Evolutionary conservation across 108 stramenopile genomes (phyloP).

Genomic region (Pinguiococcus pyrenoidosus): DNA sequence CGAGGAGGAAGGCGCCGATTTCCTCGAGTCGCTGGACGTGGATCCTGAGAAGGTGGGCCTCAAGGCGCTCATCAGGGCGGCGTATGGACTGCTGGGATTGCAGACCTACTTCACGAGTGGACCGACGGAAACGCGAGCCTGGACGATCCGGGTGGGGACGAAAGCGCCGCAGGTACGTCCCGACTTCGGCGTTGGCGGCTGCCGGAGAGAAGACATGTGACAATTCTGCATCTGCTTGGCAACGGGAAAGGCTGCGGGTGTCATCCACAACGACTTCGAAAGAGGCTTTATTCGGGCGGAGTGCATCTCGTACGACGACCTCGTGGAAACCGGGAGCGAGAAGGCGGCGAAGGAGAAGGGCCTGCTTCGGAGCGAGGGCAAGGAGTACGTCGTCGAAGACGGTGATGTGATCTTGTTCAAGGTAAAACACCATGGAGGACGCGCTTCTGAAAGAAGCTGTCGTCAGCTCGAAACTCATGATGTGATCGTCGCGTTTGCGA

Average conservation of each 20-base stretch:
- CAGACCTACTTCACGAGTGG: slow-evolving; percentile 93
- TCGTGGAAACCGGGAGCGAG: slow-evolving; percentile 74
- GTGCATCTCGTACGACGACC: slow-evolving; percentile 77
- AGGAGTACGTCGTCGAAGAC: slow-evolving; percentile 93
- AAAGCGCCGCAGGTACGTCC: slow-evolving; percentile 64
- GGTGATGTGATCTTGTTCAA: slow-evolving; percentile 95
- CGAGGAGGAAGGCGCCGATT: slow-evolving; percentile 57
- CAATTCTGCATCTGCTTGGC: not conserved
- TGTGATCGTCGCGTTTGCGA: no score
- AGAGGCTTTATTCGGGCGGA: slow-evolving; percentile 97
- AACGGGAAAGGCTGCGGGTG: slow-evolving; percentile 54
- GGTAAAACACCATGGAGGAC: no score
- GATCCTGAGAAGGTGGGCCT: slow-evolving; percentile 38
- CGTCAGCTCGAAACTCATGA: no score
- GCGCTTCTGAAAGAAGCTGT: no score
- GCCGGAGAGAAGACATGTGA: not conserved
- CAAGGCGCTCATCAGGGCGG: slow-evolving; percentile 54
- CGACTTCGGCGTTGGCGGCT: not conserved
- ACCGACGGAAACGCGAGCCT: slow-evolving; percentile 85
- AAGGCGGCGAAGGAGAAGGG: slow-evolving; percentile 75
- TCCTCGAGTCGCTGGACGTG: slow-evolving; percentile 63
- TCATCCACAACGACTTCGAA: slow-evolving; percentile 96
- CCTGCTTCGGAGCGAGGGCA: slow-evolving; percentile 79
- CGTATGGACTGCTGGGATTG: slow-evolving; percentile 69
- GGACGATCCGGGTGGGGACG: slow-evolving; percentile 87